These are phyloP conservation scores for Boletus sp. DNA, from an alignment of 1,284 basidiomycete genomes.

Conservation along the genomic window DNA sequence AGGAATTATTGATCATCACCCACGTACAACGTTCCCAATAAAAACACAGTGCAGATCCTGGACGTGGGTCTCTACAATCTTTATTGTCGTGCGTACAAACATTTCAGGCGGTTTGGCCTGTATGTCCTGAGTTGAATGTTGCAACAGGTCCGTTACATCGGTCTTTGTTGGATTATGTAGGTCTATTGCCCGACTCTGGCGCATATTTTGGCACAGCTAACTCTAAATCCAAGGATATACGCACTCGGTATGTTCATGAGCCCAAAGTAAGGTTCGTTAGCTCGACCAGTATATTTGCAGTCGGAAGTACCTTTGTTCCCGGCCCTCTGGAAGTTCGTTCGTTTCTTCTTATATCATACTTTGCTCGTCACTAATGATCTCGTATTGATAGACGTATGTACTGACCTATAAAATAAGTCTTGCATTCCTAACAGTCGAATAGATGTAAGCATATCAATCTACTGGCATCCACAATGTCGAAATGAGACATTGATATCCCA, in stretches of 20 bases:
- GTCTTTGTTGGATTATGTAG: neutral
- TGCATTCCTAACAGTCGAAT: neutral
- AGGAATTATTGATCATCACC: neutral
- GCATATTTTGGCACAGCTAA: neutral
- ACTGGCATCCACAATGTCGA: neutral
- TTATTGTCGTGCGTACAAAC: neutral
- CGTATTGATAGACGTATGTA: neutral
- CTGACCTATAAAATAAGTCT: neutral
- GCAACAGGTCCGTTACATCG: neutral
- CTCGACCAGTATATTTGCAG: neutral
- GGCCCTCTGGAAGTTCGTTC: neutral
- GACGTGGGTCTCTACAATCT: constrained; percentile 7
- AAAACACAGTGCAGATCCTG: neutral
- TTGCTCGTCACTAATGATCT: neutral
- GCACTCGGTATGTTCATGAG: neutral
- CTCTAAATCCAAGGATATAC: neutral
- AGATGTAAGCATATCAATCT: neutral
- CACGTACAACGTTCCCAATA: neutral
- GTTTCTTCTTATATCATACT: neutral
- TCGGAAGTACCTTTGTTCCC: neutral
- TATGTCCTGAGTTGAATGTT: neutral
- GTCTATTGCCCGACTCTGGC: neutral
- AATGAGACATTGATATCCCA: neutral
- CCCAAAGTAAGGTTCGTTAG: neutral
- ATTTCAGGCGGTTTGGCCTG: neutral